Evolutionary conservation across 1,139 yeast species (phyloP), one percentile per base, ranked within the genome.

Genomic region (Hyphopichia fennica): DNA sequence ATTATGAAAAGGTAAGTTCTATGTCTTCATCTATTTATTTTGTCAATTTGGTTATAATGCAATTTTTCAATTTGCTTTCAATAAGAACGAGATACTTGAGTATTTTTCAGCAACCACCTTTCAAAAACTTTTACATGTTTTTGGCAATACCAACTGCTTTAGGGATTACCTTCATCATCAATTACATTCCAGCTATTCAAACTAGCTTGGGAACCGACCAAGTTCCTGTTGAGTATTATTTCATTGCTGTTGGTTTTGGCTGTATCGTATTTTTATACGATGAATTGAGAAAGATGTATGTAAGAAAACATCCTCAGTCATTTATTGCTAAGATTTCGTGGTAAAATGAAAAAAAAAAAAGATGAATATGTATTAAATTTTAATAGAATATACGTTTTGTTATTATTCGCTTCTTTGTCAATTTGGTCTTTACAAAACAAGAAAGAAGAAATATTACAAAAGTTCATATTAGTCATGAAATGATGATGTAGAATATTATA

Each of bases 181-280:
- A 72, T 47, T 74, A 76, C 46, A 62, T 72, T 37, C 79, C 79
- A 5, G 66, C 67, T 37, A 59, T 76, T 41, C 76, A 75, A 45
- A 47, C 41, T 1, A 59, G 61, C 8, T 56, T 77, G 49, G 67
- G 63, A 1, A 64, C 79, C 1, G 60, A 64, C 0, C 53, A 59
- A 11, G 71, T 75, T 9, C 80, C 80, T 2, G 75, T 69, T n/a
- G 75, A 72, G 48, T 70, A 71, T 52, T 77, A 69, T 51, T 69
- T 77, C 50, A 65, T 75, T 41, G 75, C 81, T 1, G 37, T 75
- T 31, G 79, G 75, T 0, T 72, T 76, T 50, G 82, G 80, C 3
- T 30, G 57, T 3, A 56, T 67, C 6, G 63, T 75, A 5, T 49
- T 75, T 38, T 42, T 51, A 5, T 62, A 62, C 45, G 82, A 77